Evolutionary conservation across 2,329 filamentous ascomycete genomes (phyloP).

Genomic region (Xylaria sp.): DNA sequence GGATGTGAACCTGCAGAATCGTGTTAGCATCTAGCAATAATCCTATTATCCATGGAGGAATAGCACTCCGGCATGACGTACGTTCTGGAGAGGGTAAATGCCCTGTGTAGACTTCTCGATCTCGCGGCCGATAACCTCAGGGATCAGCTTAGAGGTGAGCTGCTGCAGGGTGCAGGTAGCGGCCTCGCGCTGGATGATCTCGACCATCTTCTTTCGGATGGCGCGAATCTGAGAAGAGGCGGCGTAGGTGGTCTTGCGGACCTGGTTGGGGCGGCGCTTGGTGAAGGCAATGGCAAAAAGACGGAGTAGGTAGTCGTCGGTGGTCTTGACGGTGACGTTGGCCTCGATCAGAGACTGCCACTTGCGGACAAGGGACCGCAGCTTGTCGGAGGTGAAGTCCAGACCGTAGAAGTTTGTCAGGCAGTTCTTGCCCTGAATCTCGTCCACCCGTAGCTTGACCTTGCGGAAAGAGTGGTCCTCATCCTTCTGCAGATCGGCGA

Average conservation of each 20-base stretch:
- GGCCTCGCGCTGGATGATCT: constrained; percentile 98
- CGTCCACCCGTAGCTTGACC: constrained; percentile 97
- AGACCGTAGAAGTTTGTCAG: constrained; percentile 99
- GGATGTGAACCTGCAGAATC: constrained; percentile 88
- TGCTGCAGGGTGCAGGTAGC: constrained; percentile 93
- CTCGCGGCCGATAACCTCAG: constrained; percentile 98
- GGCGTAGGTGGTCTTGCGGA: constrained; percentile 99
- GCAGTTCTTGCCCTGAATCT: constrained; percentile 99
- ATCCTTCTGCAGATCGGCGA: constrained; percentile 99
- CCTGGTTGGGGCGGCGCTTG: constrained; percentile 98
- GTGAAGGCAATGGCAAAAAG: constrained; percentile 99
- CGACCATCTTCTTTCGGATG: constrained; percentile 99
- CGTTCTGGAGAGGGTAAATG: constrained; percentile 99
- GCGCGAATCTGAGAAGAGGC: constrained; percentile 95
- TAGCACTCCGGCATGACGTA: constrained; percentile 59
- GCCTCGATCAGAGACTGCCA: constrained; percentile 99
- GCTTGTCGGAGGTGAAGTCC: constrained; percentile 99
- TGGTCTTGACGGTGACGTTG: constrained; percentile 99
- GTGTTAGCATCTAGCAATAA: constrained; percentile 51
- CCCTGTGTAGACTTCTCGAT: constrained; percentile 99
- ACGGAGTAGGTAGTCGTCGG: constrained; percentile 98
- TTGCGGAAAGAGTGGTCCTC: constrained; percentile 99
- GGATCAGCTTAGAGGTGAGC: constrained; percentile 98
- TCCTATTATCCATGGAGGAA: background rate
- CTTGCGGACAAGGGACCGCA: constrained; percentile 98